These are phyloP conservation scores for Eucalyptus erythrocorys DNA, from an alignment of 345 rosid species.

Conservation along the genomic window DNA sequence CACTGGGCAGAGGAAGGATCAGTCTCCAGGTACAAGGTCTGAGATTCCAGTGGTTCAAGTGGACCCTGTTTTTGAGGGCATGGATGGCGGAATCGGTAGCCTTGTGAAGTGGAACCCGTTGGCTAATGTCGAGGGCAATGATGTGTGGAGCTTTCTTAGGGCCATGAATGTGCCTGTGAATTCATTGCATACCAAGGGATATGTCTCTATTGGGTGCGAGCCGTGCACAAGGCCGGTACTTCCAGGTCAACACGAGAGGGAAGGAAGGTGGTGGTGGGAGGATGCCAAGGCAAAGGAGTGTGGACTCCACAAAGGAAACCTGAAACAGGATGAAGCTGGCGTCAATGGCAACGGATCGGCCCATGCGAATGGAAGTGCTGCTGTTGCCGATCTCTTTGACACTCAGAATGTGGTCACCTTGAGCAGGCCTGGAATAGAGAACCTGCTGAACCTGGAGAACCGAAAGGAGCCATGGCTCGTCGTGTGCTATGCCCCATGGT, in stretches of 20 bases:
- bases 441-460: conserved; percentile 47
- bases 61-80: conserved; percentile 84
- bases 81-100: conserved; percentile 83
- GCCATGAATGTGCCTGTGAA: conserved; percentile 88
- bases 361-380: conserved; percentile 8
- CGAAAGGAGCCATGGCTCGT: conserved; percentile 81
- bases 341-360: conserved; percentile 27
- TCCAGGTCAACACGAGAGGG: conserved; percentile 97
- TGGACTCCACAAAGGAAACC: conserved; percentile 85
- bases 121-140: conserved; percentile 64
- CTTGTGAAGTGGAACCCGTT: conserved; percentile 96
- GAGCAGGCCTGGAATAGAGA: conserved; percentile 74
- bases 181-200: conserved; percentile 63
- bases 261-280: conserved; percentile 99
- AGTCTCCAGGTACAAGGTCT: conserved; percentile 83
- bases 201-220: conserved; percentile 92
- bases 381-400: conserved; percentile 50
- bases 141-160: conserved; percentile 76
- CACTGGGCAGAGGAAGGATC: conserved; percentile 95
- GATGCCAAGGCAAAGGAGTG: conserved; percentile 97
- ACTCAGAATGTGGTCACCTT: conserved; percentile 46
- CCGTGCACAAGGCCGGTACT: conserved; percentile 93
- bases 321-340: conserved; percentile 36
- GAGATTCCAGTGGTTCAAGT: conserved; percentile 85
- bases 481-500: conserved; percentile 97